Base-by-base conservation (phyloP, 2,329 filamentous ascomycete genomes). In the Byssochlamys sp. region DNA sequence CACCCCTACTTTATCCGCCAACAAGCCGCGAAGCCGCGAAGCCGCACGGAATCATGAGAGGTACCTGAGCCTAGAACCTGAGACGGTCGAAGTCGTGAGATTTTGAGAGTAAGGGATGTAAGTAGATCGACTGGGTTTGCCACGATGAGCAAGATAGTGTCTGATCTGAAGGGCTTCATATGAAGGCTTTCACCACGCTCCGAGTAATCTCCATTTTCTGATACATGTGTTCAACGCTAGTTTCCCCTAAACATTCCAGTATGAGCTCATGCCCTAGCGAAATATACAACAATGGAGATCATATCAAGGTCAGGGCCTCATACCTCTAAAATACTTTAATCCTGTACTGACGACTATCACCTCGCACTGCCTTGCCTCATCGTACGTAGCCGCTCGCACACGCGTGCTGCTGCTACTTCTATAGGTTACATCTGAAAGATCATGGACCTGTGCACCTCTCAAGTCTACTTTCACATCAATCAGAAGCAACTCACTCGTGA, bases 121-220 rank as follows among this genome's bases (percentile, higher is more conserved):
- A 83, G 69, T 28, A 83, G 69, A 62, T 83, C 81, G 24, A 83
- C 80, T 0, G 81, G 81, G 63, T 82, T 82, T 2, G 81, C 75
- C 2, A 82, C 79, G 1, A 82, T 67, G 0, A 83, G 67, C 0
- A 83, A 64, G 29, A 83, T 75, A 0, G 79, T 72, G 56, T 80
- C 73, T 2, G 72, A 66, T 27, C 69, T 70, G 57, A 83, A 78
- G 0, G 80, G 79, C 11, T 71, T 72, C 75, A 83, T 80, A 19
- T 19, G 19, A 19, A 19, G 33, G 72, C 71, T 2, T 71, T 66
- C 31, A 82, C 72, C 14, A 79, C 76, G n/a, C 71, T 75, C 4
- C 71, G 70, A 27, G 82, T 64, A 52, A 82, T 79, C 25, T 73
- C 71, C 39, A 45, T 45, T n/a, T 45, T 45, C n/a, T 45, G 25